Evolutionary conservation across 176 grass and related monocot genomes (phyloP).

Genomic region (Oryza coarctata): DNA sequence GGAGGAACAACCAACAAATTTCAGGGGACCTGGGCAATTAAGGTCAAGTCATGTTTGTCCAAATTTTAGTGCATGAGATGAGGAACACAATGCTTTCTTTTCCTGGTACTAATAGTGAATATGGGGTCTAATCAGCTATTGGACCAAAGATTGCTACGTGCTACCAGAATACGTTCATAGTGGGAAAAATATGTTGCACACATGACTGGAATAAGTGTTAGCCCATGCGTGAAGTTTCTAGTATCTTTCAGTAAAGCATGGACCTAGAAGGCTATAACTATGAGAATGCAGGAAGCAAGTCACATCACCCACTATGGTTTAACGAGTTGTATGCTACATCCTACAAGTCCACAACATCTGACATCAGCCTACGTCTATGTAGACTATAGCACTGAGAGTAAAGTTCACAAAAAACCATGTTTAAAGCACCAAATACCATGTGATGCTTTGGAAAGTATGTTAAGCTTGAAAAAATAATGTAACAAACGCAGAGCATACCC

Average conservation of each 20-base stretch:
- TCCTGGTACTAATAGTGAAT: neutral
- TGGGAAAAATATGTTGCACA: neutral
- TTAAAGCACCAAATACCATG: neutral
- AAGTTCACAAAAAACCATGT: neutral
- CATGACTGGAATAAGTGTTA: conserved; percentile 17
- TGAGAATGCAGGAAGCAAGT: neutral
- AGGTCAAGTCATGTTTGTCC: too few species aligned
- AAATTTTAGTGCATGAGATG: neutral
- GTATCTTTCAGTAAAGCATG: conserved; percentile 21
- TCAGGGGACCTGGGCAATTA: too few species aligned
- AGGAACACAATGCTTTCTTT: neutral
- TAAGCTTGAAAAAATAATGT: neutral
- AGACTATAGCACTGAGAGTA: neutral
- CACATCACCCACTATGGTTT: neutral
- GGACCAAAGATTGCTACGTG: neutral
- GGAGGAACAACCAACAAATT: neutral
- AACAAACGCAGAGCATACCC: conserved; percentile 48
- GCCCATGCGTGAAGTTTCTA: neutral
- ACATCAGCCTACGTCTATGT: neutral
- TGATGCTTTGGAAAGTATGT: neutral
- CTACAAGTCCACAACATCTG: neutral
- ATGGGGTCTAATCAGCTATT: neutral
- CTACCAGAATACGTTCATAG: neutral
- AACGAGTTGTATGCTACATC: neutral
- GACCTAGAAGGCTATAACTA: conserved; percentile 3